Percentiles rank a stretch among this genome's conserved stretches.
phyloP scores from a whole-genome alignment of 2,329 filamentous ascomycete species.

The Tolypocladium amazonense region DNA sequence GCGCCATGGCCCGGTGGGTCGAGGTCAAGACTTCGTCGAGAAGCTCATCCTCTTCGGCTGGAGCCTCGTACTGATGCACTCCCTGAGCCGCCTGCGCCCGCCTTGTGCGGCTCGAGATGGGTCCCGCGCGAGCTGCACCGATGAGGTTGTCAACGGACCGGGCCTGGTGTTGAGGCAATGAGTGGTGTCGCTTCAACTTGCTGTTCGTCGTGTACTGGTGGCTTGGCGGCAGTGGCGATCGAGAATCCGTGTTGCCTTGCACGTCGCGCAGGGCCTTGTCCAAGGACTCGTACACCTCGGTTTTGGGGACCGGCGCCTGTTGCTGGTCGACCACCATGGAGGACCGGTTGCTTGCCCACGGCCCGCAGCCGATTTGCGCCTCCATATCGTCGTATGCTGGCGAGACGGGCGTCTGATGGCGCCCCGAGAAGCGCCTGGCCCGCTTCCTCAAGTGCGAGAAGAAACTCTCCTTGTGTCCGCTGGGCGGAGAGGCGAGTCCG shows the following conservation, averaged over 20 bases:
- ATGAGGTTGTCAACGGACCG: constrained; percentile 54
- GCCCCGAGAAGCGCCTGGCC: constrained; percentile 81
- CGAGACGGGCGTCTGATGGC: constrained; percentile 72
- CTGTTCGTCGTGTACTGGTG: constrained; percentile 37
- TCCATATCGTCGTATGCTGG: constrained; percentile 80
- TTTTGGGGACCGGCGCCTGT: constrained; percentile 37
- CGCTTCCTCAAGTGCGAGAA: constrained; percentile 95
- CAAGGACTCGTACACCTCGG: constrained; percentile 48
- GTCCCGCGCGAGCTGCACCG: constrained; percentile 44
- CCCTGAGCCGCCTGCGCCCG: constrained; percentile 65
- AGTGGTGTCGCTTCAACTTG: constrained; percentile 55
- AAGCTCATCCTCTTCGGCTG: constrained; percentile 93
- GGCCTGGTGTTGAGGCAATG: constrained; percentile 50
- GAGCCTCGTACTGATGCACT: constrained; percentile 80
- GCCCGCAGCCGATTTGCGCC: constrained; percentile 82
- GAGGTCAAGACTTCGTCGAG: constrained; percentile 79
- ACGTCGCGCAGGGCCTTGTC: constrained; percentile 47
- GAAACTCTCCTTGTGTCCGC: constrained; percentile 86
- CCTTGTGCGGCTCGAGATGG: constrained; percentile 70
- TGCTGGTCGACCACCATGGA: constrained; percentile 66
- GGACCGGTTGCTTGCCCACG: constrained; percentile 78
- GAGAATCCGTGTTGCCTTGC: constrained; percentile 38
- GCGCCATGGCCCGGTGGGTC: constrained; percentile 63
- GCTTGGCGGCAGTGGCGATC: constrained; percentile 38
- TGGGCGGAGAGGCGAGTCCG: constrained; percentile 65